Conservation (phyloP, 306 rosid genomes). For the Clitoria ternatea region DNA sequence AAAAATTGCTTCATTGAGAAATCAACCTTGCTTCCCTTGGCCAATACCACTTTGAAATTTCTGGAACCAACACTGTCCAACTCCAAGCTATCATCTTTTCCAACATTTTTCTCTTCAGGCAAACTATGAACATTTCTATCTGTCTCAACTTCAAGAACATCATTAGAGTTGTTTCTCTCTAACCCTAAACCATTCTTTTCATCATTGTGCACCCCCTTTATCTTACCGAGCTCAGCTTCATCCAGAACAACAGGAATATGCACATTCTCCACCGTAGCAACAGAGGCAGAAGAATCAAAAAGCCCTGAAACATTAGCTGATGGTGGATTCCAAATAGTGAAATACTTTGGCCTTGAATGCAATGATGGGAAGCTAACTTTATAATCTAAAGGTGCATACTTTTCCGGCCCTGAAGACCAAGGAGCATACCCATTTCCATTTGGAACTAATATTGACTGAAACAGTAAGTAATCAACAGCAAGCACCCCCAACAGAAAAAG, state of each 20-base stretch:
- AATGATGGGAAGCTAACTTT: constrained; percentile 12
- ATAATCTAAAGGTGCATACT: constrained; percentile 1
- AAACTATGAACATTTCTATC: constrained; percentile 21
- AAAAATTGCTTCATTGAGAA: constrained; percentile 33
- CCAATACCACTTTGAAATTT: constrained; percentile 22
- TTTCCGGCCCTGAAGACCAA: constrained; percentile 48
- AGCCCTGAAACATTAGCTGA: constrained; percentile 36
- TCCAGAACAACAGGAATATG: constrained; percentile 24
- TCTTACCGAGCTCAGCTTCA: constrained; percentile 14
- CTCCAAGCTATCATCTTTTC: constrained; percentile 18
- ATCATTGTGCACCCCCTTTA: constrained; percentile 6
- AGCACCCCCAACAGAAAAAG: constrained; percentile 51
- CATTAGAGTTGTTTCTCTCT: not conserved
- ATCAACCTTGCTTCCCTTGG: constrained; percentile 26
- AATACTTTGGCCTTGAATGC: constrained; percentile 41
- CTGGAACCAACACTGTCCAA: constrained; percentile 26
- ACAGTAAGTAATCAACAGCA: constrained; percentile 53
- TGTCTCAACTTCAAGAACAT: constrained; percentile 14
- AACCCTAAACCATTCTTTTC: constrained; percentile 11
- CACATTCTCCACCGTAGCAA: constrained; percentile 21
- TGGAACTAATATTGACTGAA: constrained; percentile 75
- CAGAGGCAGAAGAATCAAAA: constrained; percentile 24
- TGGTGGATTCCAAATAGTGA: constrained; percentile 43
- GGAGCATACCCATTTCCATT: constrained; percentile 61
- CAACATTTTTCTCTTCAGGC: constrained; percentile 27